Evolutionary conservation across 768 basidiomycete genomes (phyloP).

Genomic region (Russula compacta): DNA sequence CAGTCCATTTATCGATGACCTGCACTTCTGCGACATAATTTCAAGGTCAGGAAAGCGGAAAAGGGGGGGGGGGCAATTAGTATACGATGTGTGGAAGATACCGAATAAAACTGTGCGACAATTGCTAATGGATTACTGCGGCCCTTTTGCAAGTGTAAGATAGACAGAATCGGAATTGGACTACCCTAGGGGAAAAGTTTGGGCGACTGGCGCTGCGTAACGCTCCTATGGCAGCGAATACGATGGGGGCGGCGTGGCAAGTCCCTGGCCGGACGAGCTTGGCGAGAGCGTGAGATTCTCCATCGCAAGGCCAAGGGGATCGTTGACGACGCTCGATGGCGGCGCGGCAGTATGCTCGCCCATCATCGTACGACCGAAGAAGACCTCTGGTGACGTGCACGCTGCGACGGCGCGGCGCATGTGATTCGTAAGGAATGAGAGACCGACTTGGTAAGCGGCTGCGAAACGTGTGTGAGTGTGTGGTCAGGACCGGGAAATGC

Average conservation of each 20-base stretch:
- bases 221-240: conserved; percentile 8
- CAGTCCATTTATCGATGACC: background rate
- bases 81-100: background rate
- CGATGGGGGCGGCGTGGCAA: conserved; percentile 14
- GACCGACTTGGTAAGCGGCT: conserved; percentile 96
- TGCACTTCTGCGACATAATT: background rate
- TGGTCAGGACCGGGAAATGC: background rate
- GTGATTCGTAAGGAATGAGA: conserved; percentile 85
- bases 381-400: conserved; percentile 87
- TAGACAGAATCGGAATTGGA: background rate
- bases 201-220: background rate
- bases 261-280: background rate
- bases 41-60: background rate
- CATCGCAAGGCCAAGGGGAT: conserved; percentile 34
- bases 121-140: background rate
- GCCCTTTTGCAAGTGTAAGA: background rate
- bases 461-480: background rate
- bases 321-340: conserved; percentile 27
- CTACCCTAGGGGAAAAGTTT: background rate
- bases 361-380: conserved; percentile 49
- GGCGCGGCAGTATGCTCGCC: conserved; percentile 29
- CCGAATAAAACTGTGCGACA: background rate
- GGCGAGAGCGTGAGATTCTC: conserved; percentile 24
- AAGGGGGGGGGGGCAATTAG: background rate
- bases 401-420: conserved; percentile 95